Conservation (phyloP, 768 basidiomycete species). For the Boletellus ananiceps region DNA sequence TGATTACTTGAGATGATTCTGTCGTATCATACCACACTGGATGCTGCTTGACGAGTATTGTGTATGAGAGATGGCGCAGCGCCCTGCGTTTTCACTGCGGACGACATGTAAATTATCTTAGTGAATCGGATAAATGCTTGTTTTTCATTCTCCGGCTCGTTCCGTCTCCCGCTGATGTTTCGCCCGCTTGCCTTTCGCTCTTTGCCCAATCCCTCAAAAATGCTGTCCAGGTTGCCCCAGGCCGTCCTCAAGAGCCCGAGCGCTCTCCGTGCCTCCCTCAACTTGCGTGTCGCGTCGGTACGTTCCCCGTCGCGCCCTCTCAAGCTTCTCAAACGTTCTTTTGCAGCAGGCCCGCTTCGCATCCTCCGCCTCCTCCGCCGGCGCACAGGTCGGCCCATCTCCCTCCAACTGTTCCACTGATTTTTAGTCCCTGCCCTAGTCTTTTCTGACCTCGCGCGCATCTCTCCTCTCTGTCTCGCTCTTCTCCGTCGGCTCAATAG, state of each 20-base stretch:
- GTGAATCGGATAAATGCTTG: slow-evolving; percentile 10
- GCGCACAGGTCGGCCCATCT: slow-evolving; percentile 54
- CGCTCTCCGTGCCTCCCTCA: slow-evolving; percentile 42
- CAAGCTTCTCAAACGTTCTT: slow-evolving; percentile 10
- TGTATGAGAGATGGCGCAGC: slow-evolving; percentile 16
- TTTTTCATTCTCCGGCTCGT: slow-evolving; percentile 43
- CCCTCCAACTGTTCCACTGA: background rate
- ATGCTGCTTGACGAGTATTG: slow-evolving; percentile 8
- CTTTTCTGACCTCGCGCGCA: slow-evolving; percentile 64
- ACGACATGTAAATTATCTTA: slow-evolving; percentile 29
- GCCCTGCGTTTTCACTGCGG: slow-evolving; percentile 6
- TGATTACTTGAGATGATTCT: slow-evolving; percentile 6
- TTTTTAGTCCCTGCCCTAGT: slow-evolving; percentile 35
- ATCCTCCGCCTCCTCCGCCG: slow-evolving; percentile 56
- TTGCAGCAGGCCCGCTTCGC: slow-evolving; percentile 63
- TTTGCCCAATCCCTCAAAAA: slow-evolving; percentile 54
- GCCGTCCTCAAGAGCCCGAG: slow-evolving; percentile 61
- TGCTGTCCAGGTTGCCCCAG: slow-evolving; percentile 79
- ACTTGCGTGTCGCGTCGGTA: slow-evolving; percentile 50
- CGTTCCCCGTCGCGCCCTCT: slow-evolving; percentile 21
- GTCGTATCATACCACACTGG: slow-evolving; percentile 16
- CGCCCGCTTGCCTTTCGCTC: slow-evolving; percentile 39
- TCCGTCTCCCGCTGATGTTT: slow-evolving; percentile 36
- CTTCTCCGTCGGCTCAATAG: slow-evolving; percentile 82
- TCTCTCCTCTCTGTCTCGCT: slow-evolving; percentile 72